Evolutionary conservation across 2,329 filamentous ascomycete genomes (phyloP).

Genomic region (Camillea tinctor): DNA sequence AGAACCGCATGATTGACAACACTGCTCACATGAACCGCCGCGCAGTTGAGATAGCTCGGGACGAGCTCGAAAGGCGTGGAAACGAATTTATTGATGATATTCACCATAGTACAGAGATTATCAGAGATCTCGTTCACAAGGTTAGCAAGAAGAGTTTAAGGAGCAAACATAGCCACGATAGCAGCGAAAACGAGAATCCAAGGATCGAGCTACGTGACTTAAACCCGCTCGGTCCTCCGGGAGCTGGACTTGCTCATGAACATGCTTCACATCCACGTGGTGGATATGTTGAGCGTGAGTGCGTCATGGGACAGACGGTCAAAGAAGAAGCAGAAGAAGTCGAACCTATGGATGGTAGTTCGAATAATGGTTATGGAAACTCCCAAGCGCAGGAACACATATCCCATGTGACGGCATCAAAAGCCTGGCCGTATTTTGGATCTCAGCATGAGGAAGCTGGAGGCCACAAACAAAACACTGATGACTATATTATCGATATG

Average conservation of each 20-base stretch:
- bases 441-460: slow-evolving; percentile 9
- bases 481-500: slow-evolving; percentile 16
- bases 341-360: slow-evolving; percentile 16
- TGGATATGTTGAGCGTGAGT: slow-evolving; percentile 33
- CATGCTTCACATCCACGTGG: slow-evolving; percentile 19
- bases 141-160: slow-evolving; percentile 34
- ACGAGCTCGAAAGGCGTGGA: slow-evolving; percentile 29
- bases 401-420: slow-evolving; percentile 19
- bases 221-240: slow-evolving; percentile 11
- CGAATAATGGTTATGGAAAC: slow-evolving; percentile 14
- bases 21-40: slow-evolving; percentile 35
- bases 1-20: slow-evolving; percentile 56
- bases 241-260: slow-evolving; percentile 21
- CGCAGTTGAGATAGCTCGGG: slow-evolving; percentile 32
- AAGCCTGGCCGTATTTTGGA: slow-evolving; percentile 17
- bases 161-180: slow-evolving; percentile 30
- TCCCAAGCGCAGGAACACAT: slow-evolving; percentile 15
- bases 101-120: slow-evolving; percentile 29
- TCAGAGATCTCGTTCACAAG: slow-evolving; percentile 32
- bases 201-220: slow-evolving; percentile 15
- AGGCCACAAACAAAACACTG: slow-evolving; percentile 2
- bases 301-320: slow-evolving; percentile 38
- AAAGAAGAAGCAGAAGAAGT: slow-evolving; percentile 33
- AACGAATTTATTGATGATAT: slow-evolving; percentile 28
- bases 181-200: slow-evolving; percentile 26